Evolutionary conservation across 2,329 filamentous ascomycete species (phyloP).

Genomic region (Fusarium euwallaceae): DNA sequence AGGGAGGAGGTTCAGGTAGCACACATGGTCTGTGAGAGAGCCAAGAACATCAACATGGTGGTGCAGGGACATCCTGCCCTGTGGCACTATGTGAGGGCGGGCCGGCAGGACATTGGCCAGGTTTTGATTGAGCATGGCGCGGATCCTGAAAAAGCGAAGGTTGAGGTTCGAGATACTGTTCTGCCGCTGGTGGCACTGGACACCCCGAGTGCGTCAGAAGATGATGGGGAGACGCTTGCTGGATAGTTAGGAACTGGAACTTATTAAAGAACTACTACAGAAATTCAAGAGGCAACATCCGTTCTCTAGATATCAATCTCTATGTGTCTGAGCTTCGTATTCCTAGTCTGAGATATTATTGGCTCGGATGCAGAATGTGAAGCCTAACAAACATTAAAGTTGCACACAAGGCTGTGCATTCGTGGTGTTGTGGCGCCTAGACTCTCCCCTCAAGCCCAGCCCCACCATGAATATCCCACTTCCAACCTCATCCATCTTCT

Average conservation of each 20-base stretch:
- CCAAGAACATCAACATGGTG: constrained; percentile 19
- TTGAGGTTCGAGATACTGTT: constrained; percentile 20
- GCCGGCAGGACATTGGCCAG: constrained; percentile 24
- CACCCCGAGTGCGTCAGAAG: background rate
- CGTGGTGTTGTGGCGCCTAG: constrained; percentile 29
- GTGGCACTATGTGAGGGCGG: constrained; percentile 29
- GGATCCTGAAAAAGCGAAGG: constrained; percentile 23
- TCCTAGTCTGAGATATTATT: background rate
- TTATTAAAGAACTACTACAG: background rate
- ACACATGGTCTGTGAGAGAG: constrained; percentile 19
- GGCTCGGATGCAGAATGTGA: background rate
- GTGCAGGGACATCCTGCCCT: constrained; percentile 27
- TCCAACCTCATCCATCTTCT: constrained; percentile 32
- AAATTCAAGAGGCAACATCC: background rate
- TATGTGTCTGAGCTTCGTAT: background rate
- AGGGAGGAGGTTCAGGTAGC: constrained; percentile 24
- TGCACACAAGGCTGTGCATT: background rate
- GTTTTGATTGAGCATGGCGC: constrained; percentile 32
- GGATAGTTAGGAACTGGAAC: background rate
- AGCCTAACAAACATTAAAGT: background rate
- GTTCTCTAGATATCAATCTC: background rate
- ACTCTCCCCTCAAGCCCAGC: constrained; percentile 18
- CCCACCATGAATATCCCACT: constrained; percentile 41
- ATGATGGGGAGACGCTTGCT: background rate
- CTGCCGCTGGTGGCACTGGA: constrained; percentile 14